Evolutionary conservation across 306 rosid species (phyloP).

Genomic region (Pterocarpus macrocarpus): DNA sequence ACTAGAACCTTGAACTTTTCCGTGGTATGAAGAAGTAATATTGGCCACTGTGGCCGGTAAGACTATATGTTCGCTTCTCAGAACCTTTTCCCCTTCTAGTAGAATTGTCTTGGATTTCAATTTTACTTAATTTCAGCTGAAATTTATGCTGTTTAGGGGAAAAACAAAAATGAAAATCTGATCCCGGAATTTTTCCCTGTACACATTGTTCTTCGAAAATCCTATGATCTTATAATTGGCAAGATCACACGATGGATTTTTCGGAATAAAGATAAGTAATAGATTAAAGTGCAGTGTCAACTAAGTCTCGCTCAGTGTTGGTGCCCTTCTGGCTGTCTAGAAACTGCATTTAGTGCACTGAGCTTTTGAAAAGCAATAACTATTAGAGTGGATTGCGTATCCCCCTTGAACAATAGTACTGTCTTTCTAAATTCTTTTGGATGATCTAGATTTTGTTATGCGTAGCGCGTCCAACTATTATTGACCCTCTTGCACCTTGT

Average conservation of each 20-base stretch:
- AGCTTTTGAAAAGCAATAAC: background rate
- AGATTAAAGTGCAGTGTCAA: background rate
- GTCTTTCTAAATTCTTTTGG: background rate
- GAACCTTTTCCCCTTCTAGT: slow-evolving; percentile 7
- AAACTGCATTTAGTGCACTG: background rate
- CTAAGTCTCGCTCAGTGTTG: background rate
- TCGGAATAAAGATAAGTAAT: background rate
- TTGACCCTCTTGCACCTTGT: background rate
- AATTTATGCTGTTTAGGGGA: background rate
- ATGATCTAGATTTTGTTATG: background rate
- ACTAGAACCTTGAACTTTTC: slow-evolving; percentile 30
- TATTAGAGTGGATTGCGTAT: background rate
- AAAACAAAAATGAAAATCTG: background rate
- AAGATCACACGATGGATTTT: background rate
- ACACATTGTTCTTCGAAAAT: background rate
- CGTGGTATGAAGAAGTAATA: slow-evolving; percentile 43
- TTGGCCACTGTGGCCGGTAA: slow-evolving; percentile 7
- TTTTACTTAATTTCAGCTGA: slow-evolving; percentile 1
- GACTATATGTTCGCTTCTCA: slow-evolving; percentile 22
- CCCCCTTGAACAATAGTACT: background rate
- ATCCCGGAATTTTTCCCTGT: background rate
- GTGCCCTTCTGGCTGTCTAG: background rate
- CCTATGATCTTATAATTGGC: background rate
- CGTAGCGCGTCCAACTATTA: background rate
- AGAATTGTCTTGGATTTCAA: slow-evolving; percentile 9